These are phyloP conservation scores for Rhodotorula mucilaginosa DNA, from an alignment of 1,284 basidiomycete species.

Conservation along the genomic window DNA sequence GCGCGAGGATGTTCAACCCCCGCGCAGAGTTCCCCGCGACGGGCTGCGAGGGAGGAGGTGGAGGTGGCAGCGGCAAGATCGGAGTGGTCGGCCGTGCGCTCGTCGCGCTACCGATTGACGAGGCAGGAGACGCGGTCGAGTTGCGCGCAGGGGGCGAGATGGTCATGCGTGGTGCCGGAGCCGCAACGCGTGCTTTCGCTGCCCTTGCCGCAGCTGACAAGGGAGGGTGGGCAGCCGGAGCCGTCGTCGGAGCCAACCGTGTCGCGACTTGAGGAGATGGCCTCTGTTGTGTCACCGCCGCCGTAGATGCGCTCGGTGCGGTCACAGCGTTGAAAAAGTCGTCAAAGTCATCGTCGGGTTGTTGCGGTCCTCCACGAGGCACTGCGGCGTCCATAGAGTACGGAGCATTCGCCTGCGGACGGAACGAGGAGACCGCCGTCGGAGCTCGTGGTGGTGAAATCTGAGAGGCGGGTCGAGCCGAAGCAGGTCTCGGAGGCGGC, in stretches of 20 bases:
- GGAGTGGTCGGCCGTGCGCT: constrained; percentile 12
- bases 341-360: constrained; percentile 37
- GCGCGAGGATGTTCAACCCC: not conserved
- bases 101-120: not conserved
- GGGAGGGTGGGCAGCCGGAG: not conserved
- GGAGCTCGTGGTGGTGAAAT: not conserved
- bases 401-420: no score
- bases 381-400: no score
- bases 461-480: not conserved
- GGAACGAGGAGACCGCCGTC: constrained; percentile 1
- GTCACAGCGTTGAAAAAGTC: constrained; percentile 42
- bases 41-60: constrained; percentile 35
- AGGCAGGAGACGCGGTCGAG: constrained; percentile 13
- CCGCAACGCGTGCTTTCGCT: not conserved
- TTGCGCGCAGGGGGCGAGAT: constrained; percentile 18
- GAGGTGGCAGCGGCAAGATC: constrained; percentile 34
- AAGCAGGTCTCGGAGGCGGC: not conserved
- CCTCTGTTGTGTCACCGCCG: not conserved
- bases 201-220: not conserved
- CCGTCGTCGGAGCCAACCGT: not conserved
- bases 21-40: constrained; percentile 8
- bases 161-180: not conserved
- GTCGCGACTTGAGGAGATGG: no score
- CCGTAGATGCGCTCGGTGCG: constrained; percentile 1
- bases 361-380: no score